Evolutionary conservation across 257 asterid genomes (phyloP).

Genomic region (Solanum commersonii): DNA sequence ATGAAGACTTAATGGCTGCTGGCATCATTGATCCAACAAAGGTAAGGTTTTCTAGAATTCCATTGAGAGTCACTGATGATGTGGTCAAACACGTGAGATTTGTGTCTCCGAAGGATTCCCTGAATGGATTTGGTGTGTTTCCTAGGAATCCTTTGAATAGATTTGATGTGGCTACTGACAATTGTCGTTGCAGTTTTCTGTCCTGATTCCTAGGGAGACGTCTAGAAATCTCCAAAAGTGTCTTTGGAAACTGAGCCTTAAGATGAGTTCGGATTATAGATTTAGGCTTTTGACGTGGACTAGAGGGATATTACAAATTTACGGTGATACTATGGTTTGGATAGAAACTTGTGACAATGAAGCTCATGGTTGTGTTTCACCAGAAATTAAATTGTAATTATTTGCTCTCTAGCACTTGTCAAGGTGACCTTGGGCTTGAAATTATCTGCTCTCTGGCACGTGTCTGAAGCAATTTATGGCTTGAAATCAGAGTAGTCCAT

Average conservation of each 20-base stretch:
- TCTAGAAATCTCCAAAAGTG: not conserved
- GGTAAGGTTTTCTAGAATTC: constrained; percentile 24
- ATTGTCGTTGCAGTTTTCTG: not conserved
- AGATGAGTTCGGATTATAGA: not conserved
- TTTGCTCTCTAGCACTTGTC: not conserved
- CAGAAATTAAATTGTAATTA: not conserved
- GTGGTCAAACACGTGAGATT: not conserved
- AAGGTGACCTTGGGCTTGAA: not conserved
- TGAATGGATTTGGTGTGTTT: not conserved
- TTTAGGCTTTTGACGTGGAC: not conserved
- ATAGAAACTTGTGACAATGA: not conserved
- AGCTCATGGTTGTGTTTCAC: not conserved
- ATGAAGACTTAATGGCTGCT: constrained; percentile 95
- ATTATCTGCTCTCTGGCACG: not conserved
- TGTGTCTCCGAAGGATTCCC: not conserved
- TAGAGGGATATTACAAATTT: not conserved
- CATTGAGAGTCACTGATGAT: not conserved
- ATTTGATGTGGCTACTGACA: not conserved
- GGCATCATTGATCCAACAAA: constrained; percentile 97
- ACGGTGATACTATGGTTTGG: not conserved
- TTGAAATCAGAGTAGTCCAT: not conserved
- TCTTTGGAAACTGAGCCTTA: not conserved
- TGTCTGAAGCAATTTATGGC: not conserved
- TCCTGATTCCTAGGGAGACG: not conserved
- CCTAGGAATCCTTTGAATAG: not conserved